phyloP scores from a whole-genome alignment of 768 basidiomycete species.

The Rhodotorula sphaerocarpa region DNA sequence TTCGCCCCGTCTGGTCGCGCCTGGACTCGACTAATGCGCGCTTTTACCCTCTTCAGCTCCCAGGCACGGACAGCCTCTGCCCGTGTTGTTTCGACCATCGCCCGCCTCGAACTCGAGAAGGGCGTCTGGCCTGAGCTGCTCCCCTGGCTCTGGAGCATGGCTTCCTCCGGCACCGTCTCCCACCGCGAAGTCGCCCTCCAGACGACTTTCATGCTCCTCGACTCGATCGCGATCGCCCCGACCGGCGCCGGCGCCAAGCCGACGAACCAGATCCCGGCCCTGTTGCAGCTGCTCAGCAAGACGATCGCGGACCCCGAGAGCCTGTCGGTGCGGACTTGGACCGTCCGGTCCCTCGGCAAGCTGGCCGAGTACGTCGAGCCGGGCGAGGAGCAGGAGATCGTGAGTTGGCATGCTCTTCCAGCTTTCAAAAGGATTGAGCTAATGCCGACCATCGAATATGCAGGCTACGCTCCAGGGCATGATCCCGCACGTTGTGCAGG shows the following conservation, averaged over 20 bases:
- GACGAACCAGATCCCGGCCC: constrained; percentile 54
- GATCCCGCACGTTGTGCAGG: constrained; percentile 77
- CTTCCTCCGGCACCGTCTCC: constrained; percentile 56
- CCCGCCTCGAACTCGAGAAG: constrained; percentile 63
- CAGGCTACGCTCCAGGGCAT: constrained; percentile 80
- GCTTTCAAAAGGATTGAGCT: constrained; percentile 9
- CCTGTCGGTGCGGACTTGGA: constrained; percentile 79
- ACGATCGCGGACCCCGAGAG: constrained; percentile 76
- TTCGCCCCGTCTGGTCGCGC: neutral
- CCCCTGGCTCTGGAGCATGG: constrained; percentile 73
- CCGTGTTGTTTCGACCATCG: constrained; percentile 86
- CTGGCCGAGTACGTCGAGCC: constrained; percentile 84
- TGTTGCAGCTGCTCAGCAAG: constrained; percentile 70
- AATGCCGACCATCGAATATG: too few species aligned
- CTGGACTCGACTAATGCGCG: neutral
- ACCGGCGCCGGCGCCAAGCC: constrained; percentile 49
- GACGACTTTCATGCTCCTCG: constrained; percentile 82
- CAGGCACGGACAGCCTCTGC: constrained; percentile 88
- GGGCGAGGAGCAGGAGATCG: constrained; percentile 79
- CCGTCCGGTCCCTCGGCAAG: constrained; percentile 81
- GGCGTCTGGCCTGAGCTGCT: constrained; percentile 74
- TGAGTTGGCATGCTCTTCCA: constrained; percentile 45
- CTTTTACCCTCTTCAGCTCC: constrained; percentile 41
- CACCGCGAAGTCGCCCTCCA: constrained; percentile 89
- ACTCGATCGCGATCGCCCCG: constrained; percentile 76